These are phyloP conservation scores for Neltuma alba DNA, from an alignment of 306 rosid genomes.

Conservation along the genomic window DNA sequence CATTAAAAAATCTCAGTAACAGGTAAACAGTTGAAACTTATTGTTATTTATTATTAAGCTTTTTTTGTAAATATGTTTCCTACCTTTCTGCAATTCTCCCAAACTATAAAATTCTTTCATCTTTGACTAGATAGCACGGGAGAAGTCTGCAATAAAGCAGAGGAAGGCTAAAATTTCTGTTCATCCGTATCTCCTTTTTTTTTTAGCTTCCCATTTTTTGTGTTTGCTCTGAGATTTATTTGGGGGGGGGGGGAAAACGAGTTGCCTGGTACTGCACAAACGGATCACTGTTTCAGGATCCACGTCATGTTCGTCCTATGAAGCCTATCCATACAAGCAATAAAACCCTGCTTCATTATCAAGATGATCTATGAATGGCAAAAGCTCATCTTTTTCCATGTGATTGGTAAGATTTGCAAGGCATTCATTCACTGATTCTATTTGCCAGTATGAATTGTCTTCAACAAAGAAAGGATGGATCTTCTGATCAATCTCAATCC, in stretches of 20 bases:
- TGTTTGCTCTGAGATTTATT: background rate
- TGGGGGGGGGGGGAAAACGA: no score
- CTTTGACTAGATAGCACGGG: background rate
- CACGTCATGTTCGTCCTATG: background rate
- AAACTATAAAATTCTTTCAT: background rate
- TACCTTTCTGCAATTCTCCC: no score
- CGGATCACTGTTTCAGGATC: background rate
- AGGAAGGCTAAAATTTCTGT: background rate
- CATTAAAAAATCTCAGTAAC: no score
- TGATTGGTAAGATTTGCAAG: slow-evolving; percentile 59
- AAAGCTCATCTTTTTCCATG: slow-evolving; percentile 56
- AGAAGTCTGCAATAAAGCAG: background rate
- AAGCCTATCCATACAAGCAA: slow-evolving; percentile 9
- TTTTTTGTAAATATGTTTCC: no score
- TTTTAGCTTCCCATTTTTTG: no score
- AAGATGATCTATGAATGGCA: slow-evolving; percentile 31
- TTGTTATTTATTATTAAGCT: no score
- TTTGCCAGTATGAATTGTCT: slow-evolving; percentile 60
- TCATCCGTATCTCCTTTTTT: background rate
- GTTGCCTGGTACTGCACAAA: background rate
- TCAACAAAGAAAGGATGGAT: slow-evolving; percentile 68
- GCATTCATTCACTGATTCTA: slow-evolving; percentile 55
- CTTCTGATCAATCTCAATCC: slow-evolving; percentile 72
- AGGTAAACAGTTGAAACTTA: no score
- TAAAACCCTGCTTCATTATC: slow-evolving; percentile 27